Conservation (phyloP, 2,329 filamentous ascomycete genomes). For the Fusarium sp. region DNA sequence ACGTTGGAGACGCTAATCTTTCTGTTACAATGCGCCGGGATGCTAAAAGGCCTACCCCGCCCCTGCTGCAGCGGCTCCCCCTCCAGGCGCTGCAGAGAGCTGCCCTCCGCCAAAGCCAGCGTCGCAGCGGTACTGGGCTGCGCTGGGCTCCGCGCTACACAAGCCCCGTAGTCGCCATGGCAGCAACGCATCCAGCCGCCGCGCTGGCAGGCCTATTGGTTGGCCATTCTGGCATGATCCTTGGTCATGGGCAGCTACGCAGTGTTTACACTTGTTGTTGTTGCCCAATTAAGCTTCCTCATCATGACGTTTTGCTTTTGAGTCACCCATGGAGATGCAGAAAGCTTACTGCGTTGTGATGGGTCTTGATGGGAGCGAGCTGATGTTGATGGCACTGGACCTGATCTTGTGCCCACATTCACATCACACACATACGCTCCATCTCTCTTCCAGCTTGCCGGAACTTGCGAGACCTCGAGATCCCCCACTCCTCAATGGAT, state of each 20-base stretch:
- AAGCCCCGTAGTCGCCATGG: conserved; percentile 47
- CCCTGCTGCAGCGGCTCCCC: conserved; percentile 37
- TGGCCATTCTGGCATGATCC: conserved; percentile 43
- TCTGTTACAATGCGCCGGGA: conserved; percentile 44
- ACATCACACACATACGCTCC: neutral
- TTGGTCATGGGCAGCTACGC: conserved; percentile 27
- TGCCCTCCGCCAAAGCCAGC: conserved; percentile 27
- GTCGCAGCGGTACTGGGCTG: conserved; percentile 26
- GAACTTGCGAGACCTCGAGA: conserved; percentile 20
- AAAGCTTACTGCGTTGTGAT: neutral
- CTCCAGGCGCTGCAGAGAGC: conserved; percentile 37
- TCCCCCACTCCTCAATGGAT: conserved; percentile 25
- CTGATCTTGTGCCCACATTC: conserved; percentile 12
- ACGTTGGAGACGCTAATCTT: conserved; percentile 43
- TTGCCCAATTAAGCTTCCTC: conserved; percentile 33
- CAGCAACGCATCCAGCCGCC: conserved; percentile 44
- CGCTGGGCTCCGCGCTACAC: conserved; percentile 26
- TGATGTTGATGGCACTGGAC: neutral
- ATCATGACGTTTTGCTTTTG: conserved; percentile 36
- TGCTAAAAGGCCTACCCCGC: conserved; percentile 40
- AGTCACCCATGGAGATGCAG: conserved; percentile 37
- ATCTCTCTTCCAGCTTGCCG: conserved; percentile 1
- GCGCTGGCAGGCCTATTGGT: conserved; percentile 37
- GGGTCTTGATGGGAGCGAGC: neutral
- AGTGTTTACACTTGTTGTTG: conserved; percentile 43